Evolutionary conservation across 2,329 filamentous ascomycete species (phyloP).

Genomic region (Pseudogymnoascus sp.): DNA sequence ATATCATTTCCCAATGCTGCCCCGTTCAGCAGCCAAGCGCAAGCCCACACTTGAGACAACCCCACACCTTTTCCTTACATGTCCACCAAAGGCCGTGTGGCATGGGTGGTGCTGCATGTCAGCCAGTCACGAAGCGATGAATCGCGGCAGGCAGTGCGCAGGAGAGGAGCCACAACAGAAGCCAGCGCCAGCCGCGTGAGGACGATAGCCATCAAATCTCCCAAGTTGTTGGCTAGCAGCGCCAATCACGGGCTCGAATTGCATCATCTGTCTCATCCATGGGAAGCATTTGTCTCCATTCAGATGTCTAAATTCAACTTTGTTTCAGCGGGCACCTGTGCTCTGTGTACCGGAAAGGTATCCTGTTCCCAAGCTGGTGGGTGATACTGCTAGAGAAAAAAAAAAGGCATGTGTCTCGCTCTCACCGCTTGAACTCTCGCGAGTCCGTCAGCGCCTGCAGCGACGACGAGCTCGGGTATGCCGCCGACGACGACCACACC

Average conservation of each 20-base stretch:
- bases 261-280: background rate
- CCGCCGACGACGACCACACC: conserved; percentile 3
- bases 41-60: conserved; percentile 5
- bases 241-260: conserved; percentile 1
- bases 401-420: background rate
- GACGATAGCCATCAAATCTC: conserved; percentile 2
- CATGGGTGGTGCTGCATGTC: background rate
- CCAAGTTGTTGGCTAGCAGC: background rate
- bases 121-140: conserved; percentile 1
- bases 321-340: background rate
- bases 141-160: background rate
- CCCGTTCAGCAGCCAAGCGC: background rate
- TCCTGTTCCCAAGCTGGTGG: background rate
- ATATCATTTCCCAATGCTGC: conserved; percentile 2
- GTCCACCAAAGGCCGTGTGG: conserved; percentile 4
- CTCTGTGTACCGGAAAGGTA: background rate
- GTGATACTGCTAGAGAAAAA: background rate
- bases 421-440: background rate
- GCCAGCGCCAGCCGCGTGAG: background rate
- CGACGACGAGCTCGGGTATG: background rate
- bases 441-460: conserved; percentile 1
- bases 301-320: background rate
- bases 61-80: conserved; percentile 1
- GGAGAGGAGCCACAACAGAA: background rate
- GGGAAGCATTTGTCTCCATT: background rate